Evolutionary conservation across 768 basidiomycete species (phyloP), one percentile per base, ranked within the genome.

Genomic region (Asterophora lycoperdoides): DNA sequence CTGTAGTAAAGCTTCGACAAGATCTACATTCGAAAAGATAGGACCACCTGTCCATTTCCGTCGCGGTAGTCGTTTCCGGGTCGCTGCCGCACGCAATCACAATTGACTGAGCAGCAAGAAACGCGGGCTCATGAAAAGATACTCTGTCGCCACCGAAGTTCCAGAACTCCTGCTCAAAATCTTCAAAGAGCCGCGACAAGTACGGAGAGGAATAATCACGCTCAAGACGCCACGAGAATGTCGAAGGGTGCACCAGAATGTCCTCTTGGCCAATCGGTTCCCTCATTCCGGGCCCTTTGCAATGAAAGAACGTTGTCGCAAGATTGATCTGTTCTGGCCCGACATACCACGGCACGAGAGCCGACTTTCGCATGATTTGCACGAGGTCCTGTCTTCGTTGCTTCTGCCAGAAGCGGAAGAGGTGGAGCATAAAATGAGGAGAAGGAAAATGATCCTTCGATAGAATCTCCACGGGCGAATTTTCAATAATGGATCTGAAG

Each of bases 1-100:
- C 61, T 8, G 29, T 26, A 14, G 33, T 41, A 6, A 39, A 33
- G 39, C 49, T 44, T 33, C 46, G 46, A 46, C 63, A 64, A 14
- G 57, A 46, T 1, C 49, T 29, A 36, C 65, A 67, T 37, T 63
- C 64, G 28, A 65, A 49, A 23, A 67, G 61, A 4, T 56, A 55
- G 23, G 58, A 55, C 9, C 41, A 33, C 2, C 20, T 50, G 34
- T 68, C 62, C 64, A 68, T 62, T 8, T 55, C 54, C 10, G 54
- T 44, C 8, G 46, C 51, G 14, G 60, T 60, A 0, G 62, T 60
- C 13, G 53, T 58, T 14, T 48, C 46, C 8, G 61, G 61, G 49
- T 66, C 55, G 18, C 53, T 43, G n/a, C 60, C 61, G 46, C 56
- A 59, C 3, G 41, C 51, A 33, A 33, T 15, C 26, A 60, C 41